Evolutionary conservation across 306 rosid genomes (phyloP), one percentile per base, ranked within the genome.

Genomic region (Prosopis cineraria): DNA sequence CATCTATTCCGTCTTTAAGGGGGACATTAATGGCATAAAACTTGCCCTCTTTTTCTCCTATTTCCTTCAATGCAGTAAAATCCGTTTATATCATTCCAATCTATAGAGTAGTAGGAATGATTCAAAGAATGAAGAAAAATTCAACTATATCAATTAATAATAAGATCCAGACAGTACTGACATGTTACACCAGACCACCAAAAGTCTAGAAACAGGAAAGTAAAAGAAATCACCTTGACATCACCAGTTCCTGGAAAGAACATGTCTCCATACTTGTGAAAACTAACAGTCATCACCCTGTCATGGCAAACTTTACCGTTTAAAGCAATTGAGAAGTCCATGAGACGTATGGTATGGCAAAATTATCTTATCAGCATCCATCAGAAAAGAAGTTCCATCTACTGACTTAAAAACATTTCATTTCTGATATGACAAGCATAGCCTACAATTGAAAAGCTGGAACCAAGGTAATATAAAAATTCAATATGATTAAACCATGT

Each of bases 261-360:
- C 90, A 85, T 20, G 79, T 95, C 99, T 73, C 99, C 99, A 81
- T 70, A 95, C 90, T 95, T 95, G 90, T 95, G 99, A 86, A 92
- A 95, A 73, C 99, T 95, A 75, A 95, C 97, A 17, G 99, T 95
- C 99, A 95, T 95, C 81, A 95, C 99, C 96, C 99, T 95, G 94
- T 72, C 83, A 89, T 39, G 75, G 69, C 63, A 81, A 84, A 74
- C 31, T 73, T 84, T 31, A 75, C 41, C 53, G 79, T 39, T 84
- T 73, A 74, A 76, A 36, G 30, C 29, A 68, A 79, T 68, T 77
- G 62, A 82, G 74, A 72, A 74, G 56, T 79, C 40, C 53, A 71
- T 6, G 24, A 44, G 43, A 48, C 68, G 64, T 19, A n/a, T n/a
- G n/a, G n/a, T n/a, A 63, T 36, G 53, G 19, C 3, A 25, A 75